Evolutionary conservation across 2,329 filamentous ascomycete species (phyloP).

Genomic region (Raffaelea deltoideospora): DNA sequence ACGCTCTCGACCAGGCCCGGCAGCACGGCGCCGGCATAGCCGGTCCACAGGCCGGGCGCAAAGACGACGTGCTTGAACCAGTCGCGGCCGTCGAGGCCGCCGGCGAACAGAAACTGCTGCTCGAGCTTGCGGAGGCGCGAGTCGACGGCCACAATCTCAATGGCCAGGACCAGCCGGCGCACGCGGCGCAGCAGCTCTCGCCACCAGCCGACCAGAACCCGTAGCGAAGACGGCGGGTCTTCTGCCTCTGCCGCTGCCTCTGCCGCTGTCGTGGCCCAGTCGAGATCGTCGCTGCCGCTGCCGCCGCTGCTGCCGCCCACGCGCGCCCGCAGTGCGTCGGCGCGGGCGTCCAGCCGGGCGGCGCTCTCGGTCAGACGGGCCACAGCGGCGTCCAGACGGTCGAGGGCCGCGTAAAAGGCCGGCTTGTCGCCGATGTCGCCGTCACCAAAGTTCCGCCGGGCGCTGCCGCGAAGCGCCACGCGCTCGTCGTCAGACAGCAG

Average conservation of each 20-base stretch:
- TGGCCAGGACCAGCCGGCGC: constrained; percentile 19
- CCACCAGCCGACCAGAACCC: constrained; percentile 45
- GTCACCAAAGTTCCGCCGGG: constrained; percentile 7
- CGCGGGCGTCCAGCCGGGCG: constrained; percentile 27
- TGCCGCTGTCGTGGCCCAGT: no score
- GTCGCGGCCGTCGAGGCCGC: constrained; percentile 59
- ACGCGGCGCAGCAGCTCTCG: constrained; percentile 42
- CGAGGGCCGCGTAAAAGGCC: constrained; percentile 10
- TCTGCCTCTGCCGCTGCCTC: not conserved
- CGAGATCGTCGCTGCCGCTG: not conserved
- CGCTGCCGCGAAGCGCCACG: constrained; percentile 19
- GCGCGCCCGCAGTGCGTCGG: constrained; percentile 17
- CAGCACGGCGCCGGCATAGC: constrained; percentile 64
- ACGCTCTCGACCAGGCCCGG: constrained; percentile 49
- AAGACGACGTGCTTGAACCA: constrained; percentile 62
- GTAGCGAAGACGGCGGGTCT: not conserved
- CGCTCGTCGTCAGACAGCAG: constrained; percentile 17
- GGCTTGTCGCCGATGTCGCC: not conserved
- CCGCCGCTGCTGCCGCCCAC: not conserved
- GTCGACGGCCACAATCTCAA: constrained; percentile 38
- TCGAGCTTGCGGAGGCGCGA: constrained; percentile 74
- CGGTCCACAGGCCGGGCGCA: constrained; percentile 71
- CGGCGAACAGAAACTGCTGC: constrained; percentile 58
- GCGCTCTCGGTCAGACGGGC: constrained; percentile 21
- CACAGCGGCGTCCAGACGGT: constrained; percentile 17